Percentiles rank a stretch among this genome's conserved stretches.
Conservation (phyloP, 352 stramenopile species). For the Phytophthora constricta region DNA sequence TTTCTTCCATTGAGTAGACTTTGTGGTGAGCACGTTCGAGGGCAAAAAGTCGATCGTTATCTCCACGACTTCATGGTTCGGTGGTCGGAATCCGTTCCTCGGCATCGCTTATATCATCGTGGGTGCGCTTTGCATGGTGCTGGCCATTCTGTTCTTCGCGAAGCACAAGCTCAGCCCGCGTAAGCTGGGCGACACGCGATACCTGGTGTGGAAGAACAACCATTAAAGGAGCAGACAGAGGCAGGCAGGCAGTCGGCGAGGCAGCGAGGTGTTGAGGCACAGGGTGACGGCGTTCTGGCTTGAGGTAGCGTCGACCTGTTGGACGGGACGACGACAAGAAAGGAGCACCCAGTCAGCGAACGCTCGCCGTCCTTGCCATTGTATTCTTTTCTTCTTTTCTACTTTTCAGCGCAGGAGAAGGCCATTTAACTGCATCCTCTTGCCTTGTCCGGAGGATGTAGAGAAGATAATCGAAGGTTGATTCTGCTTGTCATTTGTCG, state of each 20-base stretch:
- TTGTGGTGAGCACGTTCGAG: constrained; percentile 94
- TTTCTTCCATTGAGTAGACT: constrained; percentile 77
- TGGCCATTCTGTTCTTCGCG: constrained; percentile 95
- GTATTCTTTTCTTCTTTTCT: constrained; percentile 38
- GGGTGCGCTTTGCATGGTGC: constrained; percentile 92
- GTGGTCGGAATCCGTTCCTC: constrained; percentile 96
- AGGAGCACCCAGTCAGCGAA: constrained; percentile 7
- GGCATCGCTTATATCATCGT: constrained; percentile 97
- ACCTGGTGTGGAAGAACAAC: constrained; percentile 97
- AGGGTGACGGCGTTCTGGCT: constrained; percentile 16
- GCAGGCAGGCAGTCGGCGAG: constrained; percentile 26
- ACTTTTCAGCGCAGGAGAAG: constrained; percentile 22
- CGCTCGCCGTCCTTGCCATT: constrained; percentile 27
- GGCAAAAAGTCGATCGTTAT: constrained; percentile 98
- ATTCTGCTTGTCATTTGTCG: constrained; percentile 15
- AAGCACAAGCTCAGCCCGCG: constrained; percentile 96
- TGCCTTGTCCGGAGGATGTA: constrained; percentile 12
- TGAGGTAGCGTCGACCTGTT: constrained; percentile 24
- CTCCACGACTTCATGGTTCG: constrained; percentile 96
- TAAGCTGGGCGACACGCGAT: constrained; percentile 94
- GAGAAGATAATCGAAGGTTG: constrained; percentile 32
- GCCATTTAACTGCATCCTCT: constrained; percentile 20
- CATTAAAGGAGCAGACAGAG: constrained; percentile 51
- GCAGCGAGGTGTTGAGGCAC: constrained; percentile 21
- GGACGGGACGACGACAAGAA: constrained; percentile 24